phyloP scores from a whole-genome alignment of 805 yeast species.

The Saturnispora kantuleensis region DNA sequence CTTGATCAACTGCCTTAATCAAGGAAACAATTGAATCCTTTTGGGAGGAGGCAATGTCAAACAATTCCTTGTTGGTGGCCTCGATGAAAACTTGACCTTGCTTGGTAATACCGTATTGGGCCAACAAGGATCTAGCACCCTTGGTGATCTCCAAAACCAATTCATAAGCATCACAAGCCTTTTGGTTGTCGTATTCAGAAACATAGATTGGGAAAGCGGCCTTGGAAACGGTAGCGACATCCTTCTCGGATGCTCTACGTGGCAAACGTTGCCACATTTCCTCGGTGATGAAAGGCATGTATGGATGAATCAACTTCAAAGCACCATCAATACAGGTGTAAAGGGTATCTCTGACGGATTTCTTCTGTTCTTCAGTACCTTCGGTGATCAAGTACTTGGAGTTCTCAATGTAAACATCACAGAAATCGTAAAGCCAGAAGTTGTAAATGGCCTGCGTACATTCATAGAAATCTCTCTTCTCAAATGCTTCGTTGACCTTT shows the following conservation, averaged over 20 bases:
- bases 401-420: constrained; percentile 98
- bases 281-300: constrained; percentile 95
- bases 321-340: constrained; percentile 91
- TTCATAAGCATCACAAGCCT: constrained; percentile 69
- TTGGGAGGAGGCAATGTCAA: constrained; percentile 54
- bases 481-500: constrained; percentile 55
- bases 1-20: constrained; percentile 79
- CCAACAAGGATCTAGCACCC: constrained; percentile 81
- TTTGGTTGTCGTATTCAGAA: constrained; percentile 48
- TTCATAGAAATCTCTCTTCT: constrained; percentile 79
- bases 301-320: constrained; percentile 87
- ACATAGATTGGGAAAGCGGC: constrained; percentile 70
- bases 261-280: constrained; percentile 99
- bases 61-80: constrained; percentile 39
- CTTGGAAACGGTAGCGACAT: constrained; percentile 56
- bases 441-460: constrained; percentile 81
- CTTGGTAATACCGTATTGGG: constrained; percentile 84
- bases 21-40: constrained; percentile 81
- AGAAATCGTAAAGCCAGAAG: constrained; percentile 89
- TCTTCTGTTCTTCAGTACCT: constrained; percentile 76
- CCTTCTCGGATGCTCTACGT: constrained; percentile 61
- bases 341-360: constrained; percentile 87
- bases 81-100: constrained; percentile 82
- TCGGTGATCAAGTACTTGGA: constrained; percentile 87
- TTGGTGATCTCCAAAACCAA: constrained; percentile 78